Base-by-base conservation (phyloP, 352 stramenopile genomes). In the Thraustotheca clavata region DNA sequence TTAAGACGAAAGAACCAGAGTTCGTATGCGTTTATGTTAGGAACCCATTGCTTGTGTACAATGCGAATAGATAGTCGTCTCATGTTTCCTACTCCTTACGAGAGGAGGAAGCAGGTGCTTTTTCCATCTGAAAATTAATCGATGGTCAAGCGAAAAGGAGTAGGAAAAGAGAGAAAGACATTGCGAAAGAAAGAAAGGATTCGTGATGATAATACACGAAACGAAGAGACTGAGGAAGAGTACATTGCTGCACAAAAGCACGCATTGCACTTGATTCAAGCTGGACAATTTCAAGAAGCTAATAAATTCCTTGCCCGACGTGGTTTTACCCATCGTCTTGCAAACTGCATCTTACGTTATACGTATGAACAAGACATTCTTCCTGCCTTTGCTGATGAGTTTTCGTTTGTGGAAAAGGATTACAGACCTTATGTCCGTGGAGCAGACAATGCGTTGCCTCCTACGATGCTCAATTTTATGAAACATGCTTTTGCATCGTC, bases 401-500 rank as follows among this genome's bases (percentile, higher is more conserved):
- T 32, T 20, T 50, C 57, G 5, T 40, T 24, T 18, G 5, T 20
- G 16, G 18, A 20, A 40, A n/a, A 34, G 6, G 43, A 60, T 8
- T 41, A 34, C 7, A 35, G 24, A 26, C 60, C 35, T 4, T 54
- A 43, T 36, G 62, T 71, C 22, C 27, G 40, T 35, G 50, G 67
- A 16, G 29, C 68, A 16, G 71, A 75, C 38, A 50, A 49, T 7
- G 68, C 66, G 3, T n/a, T 74, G 29, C 69, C 69, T 4, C 6
- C 27, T 32, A 41, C 24, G 8, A 72, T 75, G 49, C 39, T 77
- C 20, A n/a, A 18, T 3, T 50, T 60, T 40, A 67, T 75, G 62
- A 55, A 71, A 22, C 39, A 71, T 20, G 60, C 68, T 1, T 79
- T 79, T 34, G 70, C 49, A 9, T 69, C 67, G 18, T 47, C 57